phyloP scores from a whole-genome alignment of 164 flowering plant species.

The Vitis labrusca region DNA sequence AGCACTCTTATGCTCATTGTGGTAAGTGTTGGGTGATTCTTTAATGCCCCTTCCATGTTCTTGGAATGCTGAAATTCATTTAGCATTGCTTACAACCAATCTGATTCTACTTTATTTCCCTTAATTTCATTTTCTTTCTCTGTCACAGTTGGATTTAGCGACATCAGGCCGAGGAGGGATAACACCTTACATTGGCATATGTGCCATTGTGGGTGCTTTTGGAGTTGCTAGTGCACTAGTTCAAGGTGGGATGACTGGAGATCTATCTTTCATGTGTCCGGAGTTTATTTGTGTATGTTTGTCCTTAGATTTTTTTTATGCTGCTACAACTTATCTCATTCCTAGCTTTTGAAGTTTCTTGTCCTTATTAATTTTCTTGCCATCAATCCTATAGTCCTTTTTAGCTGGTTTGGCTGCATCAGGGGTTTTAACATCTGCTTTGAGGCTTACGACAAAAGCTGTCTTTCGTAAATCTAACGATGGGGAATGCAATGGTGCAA shows the following conservation, averaged over 20 bases:
- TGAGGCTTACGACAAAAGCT: constrained; percentile 52
- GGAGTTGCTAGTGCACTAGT: constrained; percentile 81
- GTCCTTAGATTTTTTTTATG: too few species aligned
- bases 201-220: constrained; percentile 49
- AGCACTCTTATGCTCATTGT: constrained; percentile 56
- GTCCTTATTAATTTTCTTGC: too few species aligned
- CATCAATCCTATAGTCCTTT: constrained; percentile 38
- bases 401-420: constrained; percentile 59
- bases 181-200: constrained; percentile 56
- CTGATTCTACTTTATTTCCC: too few species aligned
- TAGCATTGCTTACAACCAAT: too few species aligned
- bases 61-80: too few species aligned
- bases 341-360: too few species aligned
- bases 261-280: constrained; percentile 74
- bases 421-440: constrained; percentile 52
- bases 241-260: constrained; percentile 91
- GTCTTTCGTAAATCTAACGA: constrained; percentile 40
- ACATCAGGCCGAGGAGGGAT: constrained; percentile 72
- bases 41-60: too few species aligned
- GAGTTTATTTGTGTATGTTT: constrained; percentile 68
- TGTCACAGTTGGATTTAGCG: constrained; percentile 59
- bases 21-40: constrained; percentile 35
- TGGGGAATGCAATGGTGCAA: constrained; percentile 59
- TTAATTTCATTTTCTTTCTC: too few species aligned
- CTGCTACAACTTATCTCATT: too few species aligned